These are phyloP conservation scores for Picea abies DNA, from an alignment of 83 land plant genomes.

Conservation along the genomic window DNA sequence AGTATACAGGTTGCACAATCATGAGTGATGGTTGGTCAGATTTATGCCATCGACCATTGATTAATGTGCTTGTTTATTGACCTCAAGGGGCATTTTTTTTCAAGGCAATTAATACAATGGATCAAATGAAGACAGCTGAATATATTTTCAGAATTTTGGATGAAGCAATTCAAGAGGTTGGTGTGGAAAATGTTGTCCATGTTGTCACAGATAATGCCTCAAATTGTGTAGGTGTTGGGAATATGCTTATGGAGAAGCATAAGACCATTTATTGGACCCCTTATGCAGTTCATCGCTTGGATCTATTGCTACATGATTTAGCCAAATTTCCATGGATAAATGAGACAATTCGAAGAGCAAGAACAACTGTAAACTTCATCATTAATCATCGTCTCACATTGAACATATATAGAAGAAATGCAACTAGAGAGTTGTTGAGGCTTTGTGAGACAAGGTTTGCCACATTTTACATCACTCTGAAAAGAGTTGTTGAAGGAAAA, in stretches of 20 bases:
- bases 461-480: no score
- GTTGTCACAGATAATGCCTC: slow-evolving; percentile 24
- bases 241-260: neutral
- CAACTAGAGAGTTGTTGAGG: neutral
- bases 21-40: slow-evolving; percentile 15
- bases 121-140: neutral
- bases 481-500: no score
- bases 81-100: slow-evolving; percentile 14
- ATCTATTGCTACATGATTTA: neutral
- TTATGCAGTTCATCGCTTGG: neutral
- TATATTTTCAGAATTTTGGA: neutral
- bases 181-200: slow-evolving; percentile 21
- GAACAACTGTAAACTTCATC: neutral
- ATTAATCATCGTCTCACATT: neutral
- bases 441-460: no score
- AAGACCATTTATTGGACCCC: neutral
- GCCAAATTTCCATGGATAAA: no score
- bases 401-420: neutral
- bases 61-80: slow-evolving; percentile 18
- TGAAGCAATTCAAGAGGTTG: slow-evolving; percentile 19
- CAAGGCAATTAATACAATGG: slow-evolving; percentile 14
- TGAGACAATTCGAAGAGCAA: no score
- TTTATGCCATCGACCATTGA: slow-evolving; percentile 13
- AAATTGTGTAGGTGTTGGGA: slow-evolving; percentile 11
- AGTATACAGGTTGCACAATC: neutral